Conservation (phyloP, 2,329 filamentous ascomycete genomes). For the Penicillium sp. region DNA sequence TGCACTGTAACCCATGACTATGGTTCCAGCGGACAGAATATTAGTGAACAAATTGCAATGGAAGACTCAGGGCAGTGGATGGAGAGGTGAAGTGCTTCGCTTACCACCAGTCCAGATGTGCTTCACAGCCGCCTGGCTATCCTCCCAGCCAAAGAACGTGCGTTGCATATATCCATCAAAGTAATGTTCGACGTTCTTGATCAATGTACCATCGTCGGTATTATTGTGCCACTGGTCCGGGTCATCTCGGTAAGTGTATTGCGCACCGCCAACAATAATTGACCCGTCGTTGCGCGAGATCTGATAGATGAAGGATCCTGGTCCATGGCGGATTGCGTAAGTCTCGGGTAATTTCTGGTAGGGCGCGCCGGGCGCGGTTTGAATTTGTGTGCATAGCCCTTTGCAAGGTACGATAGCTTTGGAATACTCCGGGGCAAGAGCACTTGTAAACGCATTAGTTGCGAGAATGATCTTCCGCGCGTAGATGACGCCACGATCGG, state of each 20-base stretch:
- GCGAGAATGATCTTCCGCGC: conserved; percentile 72
- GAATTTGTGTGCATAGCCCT: conserved; percentile 51
- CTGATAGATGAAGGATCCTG: conserved; percentile 62
- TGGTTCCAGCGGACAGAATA: not conserved
- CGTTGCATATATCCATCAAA: conserved; percentile 40
- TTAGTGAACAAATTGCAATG: not conserved
- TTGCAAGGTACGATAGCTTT: conserved; percentile 74
- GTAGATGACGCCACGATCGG: conserved; percentile 62
- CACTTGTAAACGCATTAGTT: conserved; percentile 80
- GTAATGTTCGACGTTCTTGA: conserved; percentile 44
- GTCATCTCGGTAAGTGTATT: conserved; percentile 43
- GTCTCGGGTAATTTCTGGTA: conserved; percentile 45
- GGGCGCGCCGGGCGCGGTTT: conserved; percentile 19
- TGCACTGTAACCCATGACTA: conserved; percentile 54
- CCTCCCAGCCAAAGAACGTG: conserved; percentile 38
- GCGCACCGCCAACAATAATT: conserved; percentile 64
- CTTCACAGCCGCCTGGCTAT: conserved; percentile 29
- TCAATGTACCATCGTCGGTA: conserved; percentile 52
- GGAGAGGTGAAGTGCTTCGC: not conserved
- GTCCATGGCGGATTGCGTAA: conserved; percentile 57
- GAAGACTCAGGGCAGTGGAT: not conserved
- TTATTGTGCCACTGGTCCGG: conserved; percentile 46
- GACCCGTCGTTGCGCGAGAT: conserved; percentile 56
- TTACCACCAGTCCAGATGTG: conserved; percentile 36
- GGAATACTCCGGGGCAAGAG: conserved; percentile 68